Evolutionary conservation across 2,329 filamentous ascomycete genomes (phyloP), one percentile per base, ranked within the genome.

Genomic region (Apiospora malaysiana): DNA sequence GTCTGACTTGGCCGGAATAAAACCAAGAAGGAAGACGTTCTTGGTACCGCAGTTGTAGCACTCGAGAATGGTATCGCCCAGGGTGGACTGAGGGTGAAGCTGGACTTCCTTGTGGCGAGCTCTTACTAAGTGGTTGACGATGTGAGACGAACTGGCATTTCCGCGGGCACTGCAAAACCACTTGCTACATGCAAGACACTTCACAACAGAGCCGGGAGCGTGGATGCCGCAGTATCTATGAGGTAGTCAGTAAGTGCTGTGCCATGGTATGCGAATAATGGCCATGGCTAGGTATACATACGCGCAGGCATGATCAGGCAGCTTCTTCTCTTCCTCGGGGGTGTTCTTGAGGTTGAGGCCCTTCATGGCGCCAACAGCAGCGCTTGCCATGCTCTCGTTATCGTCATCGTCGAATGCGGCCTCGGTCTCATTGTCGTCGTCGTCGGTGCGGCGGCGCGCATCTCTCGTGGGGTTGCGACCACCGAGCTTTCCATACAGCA

Each of bases 11-110:
- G 96, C 96, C 12, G 96, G 97, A 76, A 99, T 99, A 81, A 99
- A 99, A 8, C 96, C 96, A 40, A 99, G 91, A 46, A 98, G 87
- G 77, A 99, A 99, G 67, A 98, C 95, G 81, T 99, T 99, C 85
- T 98, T 98, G n/a, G 94, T 98, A 66, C 95, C 96, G 82, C 96
- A 99, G 83, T 98, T 98, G 85, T 99, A 99, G 84, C 96, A 99
- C 85, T 99, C 96, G 73, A 99, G 89, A 47, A 97, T 94, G 0
- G 96, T 99, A 80, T 99, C 97, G 74, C 96, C 96, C 14, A 99
- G 90, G 9, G 94, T 92, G 23, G 96, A 98, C 76, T 92, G 91
- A 9, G 96, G 95, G 81, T 99, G 96, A 70, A 99, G 90, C 82
- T 98, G 95, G 69, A 99, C 96, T 84, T 99, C 97, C 86, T 98